A percentile compares a stretch with the other conserved stretches of the same genome.
These are phyloP conservation scores for Geotrichum fermentans DNA, from an alignment of 1,139 yeast species.

Conservation along the genomic window DNA sequence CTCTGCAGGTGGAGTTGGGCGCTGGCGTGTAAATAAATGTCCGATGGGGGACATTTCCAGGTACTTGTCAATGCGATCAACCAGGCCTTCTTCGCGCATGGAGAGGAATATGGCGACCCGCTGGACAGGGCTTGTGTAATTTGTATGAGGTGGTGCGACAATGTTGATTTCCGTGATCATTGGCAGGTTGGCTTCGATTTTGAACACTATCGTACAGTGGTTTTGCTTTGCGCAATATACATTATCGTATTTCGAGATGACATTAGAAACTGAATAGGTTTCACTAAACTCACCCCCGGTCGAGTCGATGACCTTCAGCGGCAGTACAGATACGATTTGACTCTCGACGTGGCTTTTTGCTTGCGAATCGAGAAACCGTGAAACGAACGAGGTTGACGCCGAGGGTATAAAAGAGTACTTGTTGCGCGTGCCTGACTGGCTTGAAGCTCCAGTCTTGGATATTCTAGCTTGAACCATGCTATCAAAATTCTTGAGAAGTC, in stretches of 20 bases:
- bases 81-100: slow-evolving; percentile 11
- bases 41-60: slow-evolving; percentile 12
- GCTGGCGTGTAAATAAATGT: slow-evolving; percentile 15
- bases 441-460: too few relatives aligned
- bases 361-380: slow-evolving; percentile 3
- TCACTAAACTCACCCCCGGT: slow-evolving; percentile 21
- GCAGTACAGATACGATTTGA: slow-evolving; percentile 4
- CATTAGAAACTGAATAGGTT: slow-evolving; percentile 18
- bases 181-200: slow-evolving; percentile 9
- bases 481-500: too few relatives aligned
- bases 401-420: not conserved
- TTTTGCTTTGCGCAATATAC: slow-evolving; percentile 23
- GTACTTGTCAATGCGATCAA: slow-evolving; percentile 17
- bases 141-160: slow-evolving; percentile 22
- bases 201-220: slow-evolving; percentile 20
- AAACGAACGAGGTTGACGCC: slow-evolving; percentile 3
- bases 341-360: not conserved
- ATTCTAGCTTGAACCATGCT: not conserved
- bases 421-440: not conserved
- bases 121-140: slow-evolving; percentile 24
- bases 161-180: slow-evolving; percentile 20
- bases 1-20: too few relatives aligned
- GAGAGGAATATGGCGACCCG: slow-evolving; percentile 21
- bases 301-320: slow-evolving; percentile 13
- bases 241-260: slow-evolving; percentile 16